These are phyloP conservation scores for Magnusiomyces suaveolens DNA, from an alignment of 1,139 yeast genomes.

Conservation along the genomic window DNA sequence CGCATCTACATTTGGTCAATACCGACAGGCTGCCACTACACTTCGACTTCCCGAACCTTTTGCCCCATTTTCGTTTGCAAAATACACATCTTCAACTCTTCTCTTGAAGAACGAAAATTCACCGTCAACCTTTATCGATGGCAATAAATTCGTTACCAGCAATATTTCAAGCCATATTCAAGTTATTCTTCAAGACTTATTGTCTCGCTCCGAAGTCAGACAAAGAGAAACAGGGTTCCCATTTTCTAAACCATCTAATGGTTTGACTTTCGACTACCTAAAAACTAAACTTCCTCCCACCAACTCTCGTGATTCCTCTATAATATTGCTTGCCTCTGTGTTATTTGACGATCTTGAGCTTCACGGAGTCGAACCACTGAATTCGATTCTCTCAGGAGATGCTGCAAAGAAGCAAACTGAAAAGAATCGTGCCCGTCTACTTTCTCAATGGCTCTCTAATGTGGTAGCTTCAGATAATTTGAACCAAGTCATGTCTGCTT, in stretches of 20 bases:
- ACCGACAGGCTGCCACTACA: conserved; percentile 20
- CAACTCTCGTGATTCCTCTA: conserved; percentile 12
- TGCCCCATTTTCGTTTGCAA: conserved; percentile 17
- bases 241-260: conserved; percentile 16
- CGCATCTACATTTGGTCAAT: conserved; percentile 17
- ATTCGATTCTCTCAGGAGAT: conserved; percentile 21
- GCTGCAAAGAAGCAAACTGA: conserved; percentile 32
- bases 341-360: conserved; percentile 43
- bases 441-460: conserved; percentile 52
- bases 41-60: conserved; percentile 22
- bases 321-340: conserved; percentile 48
- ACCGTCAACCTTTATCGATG: conserved; percentile 1
- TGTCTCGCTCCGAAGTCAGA: neutral
- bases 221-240: conserved; percentile 18
- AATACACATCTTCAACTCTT: conserved; percentile 17
- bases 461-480: conserved; percentile 43
- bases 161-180: neutral
- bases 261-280: conserved; percentile 17
- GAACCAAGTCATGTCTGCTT: conserved; percentile 15
- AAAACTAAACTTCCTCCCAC: conserved; percentile 7
- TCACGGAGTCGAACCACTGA: conserved; percentile 21
- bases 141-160: neutral
- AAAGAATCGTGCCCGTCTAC: conserved; percentile 37
- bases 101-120: conserved; percentile 8
- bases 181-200: neutral